A percentile compares a stretch with the other conserved stretches of the same genome.
Conservation (phyloP, 331 rosid genomes). For the Acacia pycnantha region DNA sequence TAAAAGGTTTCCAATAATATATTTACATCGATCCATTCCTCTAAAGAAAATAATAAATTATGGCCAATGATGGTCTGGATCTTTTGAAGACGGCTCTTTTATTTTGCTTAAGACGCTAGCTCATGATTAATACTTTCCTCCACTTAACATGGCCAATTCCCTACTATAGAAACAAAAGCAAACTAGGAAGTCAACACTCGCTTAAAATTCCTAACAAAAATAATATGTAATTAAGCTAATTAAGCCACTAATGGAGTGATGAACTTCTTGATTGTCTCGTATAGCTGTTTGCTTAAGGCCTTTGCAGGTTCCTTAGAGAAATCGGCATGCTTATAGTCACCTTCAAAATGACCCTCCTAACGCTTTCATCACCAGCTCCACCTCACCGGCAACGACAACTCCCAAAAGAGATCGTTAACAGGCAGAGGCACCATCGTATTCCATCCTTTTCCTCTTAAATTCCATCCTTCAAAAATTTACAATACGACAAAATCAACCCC, state of each 20-base stretch:
- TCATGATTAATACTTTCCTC: not conserved
- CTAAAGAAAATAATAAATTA: too few species aligned
- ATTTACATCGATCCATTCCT: too few species aligned
- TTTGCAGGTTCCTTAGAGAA: not conserved
- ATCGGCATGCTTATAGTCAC: not conserved
- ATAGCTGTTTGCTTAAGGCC: not conserved
- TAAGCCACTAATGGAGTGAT: not conserved
- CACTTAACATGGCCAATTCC: not conserved
- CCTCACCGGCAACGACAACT: constrained; percentile 32
- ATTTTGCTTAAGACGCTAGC: not conserved
- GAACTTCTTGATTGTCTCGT: not conserved
- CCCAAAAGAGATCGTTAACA: constrained; percentile 33
- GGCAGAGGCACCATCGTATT: too few species aligned
- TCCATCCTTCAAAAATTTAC: too few species aligned
- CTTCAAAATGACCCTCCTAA: too few species aligned
- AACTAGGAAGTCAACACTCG: not conserved
- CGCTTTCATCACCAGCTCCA: too few species aligned
- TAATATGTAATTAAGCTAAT: not conserved
- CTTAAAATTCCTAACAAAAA: not conserved
- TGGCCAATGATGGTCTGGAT: too few species aligned
- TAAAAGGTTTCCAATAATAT: too few species aligned
- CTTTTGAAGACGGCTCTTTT: too few species aligned
- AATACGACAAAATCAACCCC: too few species aligned
- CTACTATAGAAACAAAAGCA: not conserved
- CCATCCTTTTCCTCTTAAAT: too few species aligned